A percentile compares a stretch with the other conserved stretches of the same genome.
Evolutionary conservation across 2,329 filamentous ascomycete species (phyloP).

Genomic region (Colletotrichum sp.): DNA sequence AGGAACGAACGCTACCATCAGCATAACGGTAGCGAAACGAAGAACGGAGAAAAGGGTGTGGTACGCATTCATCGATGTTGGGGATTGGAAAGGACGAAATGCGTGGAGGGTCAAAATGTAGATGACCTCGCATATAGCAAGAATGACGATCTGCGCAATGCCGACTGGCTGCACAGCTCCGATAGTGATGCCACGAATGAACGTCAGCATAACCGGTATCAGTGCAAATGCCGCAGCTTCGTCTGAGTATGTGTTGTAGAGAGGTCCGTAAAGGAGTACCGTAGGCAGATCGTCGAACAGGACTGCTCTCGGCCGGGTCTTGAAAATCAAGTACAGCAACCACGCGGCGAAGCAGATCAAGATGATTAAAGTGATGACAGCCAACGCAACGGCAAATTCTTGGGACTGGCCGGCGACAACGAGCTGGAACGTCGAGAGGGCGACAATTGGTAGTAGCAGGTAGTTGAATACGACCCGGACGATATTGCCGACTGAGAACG

Average conservation of each 20-base stretch:
- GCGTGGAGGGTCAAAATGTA: conserved; percentile 86
- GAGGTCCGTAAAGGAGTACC: conserved; percentile 85
- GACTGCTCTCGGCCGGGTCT: conserved; percentile 81
- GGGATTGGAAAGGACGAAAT: conserved; percentile 86
- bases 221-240: conserved; percentile 90
- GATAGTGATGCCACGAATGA: conserved; percentile 87
- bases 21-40: conserved; percentile 75
- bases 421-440: conserved; percentile 90
- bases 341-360: conserved; percentile 78
- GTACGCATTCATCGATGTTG: conserved; percentile 97
- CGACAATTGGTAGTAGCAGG: conserved; percentile 85
- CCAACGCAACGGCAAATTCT: conserved; percentile 73
- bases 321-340: conserved; percentile 81
- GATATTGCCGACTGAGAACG: conserved; percentile 81
- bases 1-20: conserved; percentile 86
- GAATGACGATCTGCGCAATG: conserved; percentile 88
- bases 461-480: conserved; percentile 92
- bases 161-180: conserved; percentile 92
- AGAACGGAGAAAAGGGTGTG: conserved; percentile 84
- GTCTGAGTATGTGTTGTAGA: conserved; percentile 98
- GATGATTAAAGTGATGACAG: conserved; percentile 74
- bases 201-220: conserved; percentile 83
- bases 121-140: conserved; percentile 94
- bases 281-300: conserved; percentile 94
- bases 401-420: conserved; percentile 75